Conservation (phyloP, 2,329 filamentous ascomycete species). For the Aspergillus chevalieri region DNA sequence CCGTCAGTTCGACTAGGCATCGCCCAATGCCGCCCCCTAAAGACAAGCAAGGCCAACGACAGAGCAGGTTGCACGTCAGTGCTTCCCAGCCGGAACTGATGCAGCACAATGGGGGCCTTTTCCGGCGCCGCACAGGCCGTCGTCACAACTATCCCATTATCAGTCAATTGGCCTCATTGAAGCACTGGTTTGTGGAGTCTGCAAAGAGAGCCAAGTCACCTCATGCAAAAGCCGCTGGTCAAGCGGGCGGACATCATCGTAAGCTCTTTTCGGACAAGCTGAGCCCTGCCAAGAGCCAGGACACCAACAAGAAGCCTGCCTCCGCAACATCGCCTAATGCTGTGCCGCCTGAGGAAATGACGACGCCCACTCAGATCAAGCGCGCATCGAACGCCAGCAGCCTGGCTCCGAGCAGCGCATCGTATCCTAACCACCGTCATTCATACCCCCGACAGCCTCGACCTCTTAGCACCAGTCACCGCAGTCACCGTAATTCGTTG, state of each 20-base stretch:
- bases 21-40: conserved; percentile 81
- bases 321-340: conserved; percentile 17
- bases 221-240: conserved; percentile 28
- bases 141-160: conserved; percentile 59
- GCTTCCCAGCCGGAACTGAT: conserved; percentile 61
- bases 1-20: conserved; percentile 68
- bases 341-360: conserved; percentile 17
- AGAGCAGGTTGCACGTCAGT: conserved; percentile 81
- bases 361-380: conserved; percentile 35
- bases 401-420: conserved; percentile 37
- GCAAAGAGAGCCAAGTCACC: conserved; percentile 59
- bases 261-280: conserved; percentile 36
- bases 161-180: conserved; percentile 60
- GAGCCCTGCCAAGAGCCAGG: conserved; percentile 34
- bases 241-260: conserved; percentile 23
- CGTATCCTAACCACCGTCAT: conserved; percentile 37
- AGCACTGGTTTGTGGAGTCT: conserved; percentile 67
- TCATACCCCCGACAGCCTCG: conserved; percentile 35
- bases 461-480: conserved; percentile 28
- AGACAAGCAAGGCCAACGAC: conserved; percentile 69
- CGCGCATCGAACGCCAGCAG: conserved; percentile 38
- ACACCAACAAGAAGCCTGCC: conserved; percentile 23
- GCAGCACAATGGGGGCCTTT: conserved; percentile 47
- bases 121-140: conserved; percentile 49
- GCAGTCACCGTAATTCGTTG: conserved; percentile 61